A percentile compares a stretch with the other conserved stretches of the same genome.
Conservation (phyloP, 2,329 filamentous ascomycete genomes). For the Hortaea werneckii region DNA sequence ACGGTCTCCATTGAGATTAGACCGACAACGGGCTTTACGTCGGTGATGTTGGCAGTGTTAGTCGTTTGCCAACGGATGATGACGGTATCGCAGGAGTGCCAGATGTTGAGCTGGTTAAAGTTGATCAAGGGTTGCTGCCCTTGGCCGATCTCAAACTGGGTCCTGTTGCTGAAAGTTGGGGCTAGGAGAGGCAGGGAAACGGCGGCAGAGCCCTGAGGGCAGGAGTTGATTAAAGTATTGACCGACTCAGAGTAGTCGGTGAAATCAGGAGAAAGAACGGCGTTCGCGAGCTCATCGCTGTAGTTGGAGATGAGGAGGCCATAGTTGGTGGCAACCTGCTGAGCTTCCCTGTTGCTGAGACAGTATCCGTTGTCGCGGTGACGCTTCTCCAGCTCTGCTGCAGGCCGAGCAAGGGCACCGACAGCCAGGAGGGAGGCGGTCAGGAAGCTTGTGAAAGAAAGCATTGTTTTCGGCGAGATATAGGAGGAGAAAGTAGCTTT, state of each 20-base stretch:
- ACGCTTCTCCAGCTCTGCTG: not conserved
- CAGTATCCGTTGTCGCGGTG: slow-evolving; percentile 7
- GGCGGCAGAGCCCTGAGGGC: slow-evolving; percentile 19
- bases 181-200: slow-evolving; percentile 11
- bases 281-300: slow-evolving; percentile 15
- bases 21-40: slow-evolving; percentile 18
- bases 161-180: slow-evolving; percentile 19
- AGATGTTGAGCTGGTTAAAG: slow-evolving; percentile 21
- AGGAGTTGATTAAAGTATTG: slow-evolving; percentile 24
- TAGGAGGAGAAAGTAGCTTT: no score
- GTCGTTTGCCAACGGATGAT: slow-evolving; percentile 22
- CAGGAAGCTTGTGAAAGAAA: slow-evolving; percentile 8
- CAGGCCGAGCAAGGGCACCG: slow-evolving; percentile 8
- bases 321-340: slow-evolving; percentile 19
- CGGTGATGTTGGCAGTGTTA: slow-evolving; percentile 20
- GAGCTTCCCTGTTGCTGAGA: slow-evolving; percentile 15
- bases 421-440: slow-evolving; percentile 8
- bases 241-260: slow-evolving; percentile 25
- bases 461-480: slow-evolving; percentile 7
- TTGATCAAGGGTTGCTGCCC: slow-evolving; percentile 22
- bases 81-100: slow-evolving; percentile 19
- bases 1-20: slow-evolving; percentile 17
- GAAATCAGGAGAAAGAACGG: slow-evolving; percentile 16
- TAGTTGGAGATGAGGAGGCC: slow-evolving; percentile 21
- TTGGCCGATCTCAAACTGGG: slow-evolving; percentile 20